Evolutionary conservation across 1,284 basidiomycete genomes (phyloP).

Genomic region (Trichosporon ovoides): DNA sequence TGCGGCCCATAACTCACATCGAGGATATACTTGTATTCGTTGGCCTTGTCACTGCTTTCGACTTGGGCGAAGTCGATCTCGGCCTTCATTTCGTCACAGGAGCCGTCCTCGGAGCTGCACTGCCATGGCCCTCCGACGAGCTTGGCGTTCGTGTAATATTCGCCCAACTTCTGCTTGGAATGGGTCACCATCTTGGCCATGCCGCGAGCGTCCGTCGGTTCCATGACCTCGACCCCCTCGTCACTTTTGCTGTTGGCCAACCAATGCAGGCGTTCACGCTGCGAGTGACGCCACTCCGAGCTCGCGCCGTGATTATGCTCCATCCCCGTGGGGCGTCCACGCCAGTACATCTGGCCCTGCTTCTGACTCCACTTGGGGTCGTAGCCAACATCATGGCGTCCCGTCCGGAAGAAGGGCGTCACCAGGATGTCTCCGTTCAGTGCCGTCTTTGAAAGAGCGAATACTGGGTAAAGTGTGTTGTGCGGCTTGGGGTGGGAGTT

Average conservation of each 20-base stretch:
- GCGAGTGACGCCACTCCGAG: conserved; percentile 43
- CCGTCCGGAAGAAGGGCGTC: conserved; percentile 46
- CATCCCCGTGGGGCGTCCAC: conserved; percentile 46
- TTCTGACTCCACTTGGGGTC: conserved; percentile 47
- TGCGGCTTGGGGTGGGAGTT: conserved; percentile 46
- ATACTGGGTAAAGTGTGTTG: conserved; percentile 46
- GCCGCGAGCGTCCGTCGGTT: conserved; percentile 38
- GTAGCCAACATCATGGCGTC: conserved; percentile 41
- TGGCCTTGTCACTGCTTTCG: conserved; percentile 41
- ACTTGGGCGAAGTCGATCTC: conserved; percentile 43
- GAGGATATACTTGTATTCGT: conserved; percentile 49
- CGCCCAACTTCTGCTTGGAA: conserved; percentile 32
- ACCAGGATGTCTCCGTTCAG: conserved; percentile 49
- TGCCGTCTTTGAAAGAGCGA: conserved; percentile 44
- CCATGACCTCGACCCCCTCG: conserved; percentile 27
- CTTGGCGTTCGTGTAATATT: conserved; percentile 48
- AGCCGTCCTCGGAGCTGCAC: conserved; percentile 47
- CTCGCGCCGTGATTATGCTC: conserved; percentile 43
- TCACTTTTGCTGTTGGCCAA: conserved; percentile 41
- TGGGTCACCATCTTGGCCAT: conserved; percentile 33
- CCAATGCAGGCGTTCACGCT: conserved; percentile 47
- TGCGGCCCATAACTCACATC: conserved; percentile 40
- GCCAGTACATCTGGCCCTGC: conserved; percentile 48
- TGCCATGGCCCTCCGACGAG: conserved; percentile 46
- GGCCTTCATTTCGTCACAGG: conserved; percentile 46